Conservation (phyloP, 257 asterid species). For the Fraxinus quadrangulata region DNA sequence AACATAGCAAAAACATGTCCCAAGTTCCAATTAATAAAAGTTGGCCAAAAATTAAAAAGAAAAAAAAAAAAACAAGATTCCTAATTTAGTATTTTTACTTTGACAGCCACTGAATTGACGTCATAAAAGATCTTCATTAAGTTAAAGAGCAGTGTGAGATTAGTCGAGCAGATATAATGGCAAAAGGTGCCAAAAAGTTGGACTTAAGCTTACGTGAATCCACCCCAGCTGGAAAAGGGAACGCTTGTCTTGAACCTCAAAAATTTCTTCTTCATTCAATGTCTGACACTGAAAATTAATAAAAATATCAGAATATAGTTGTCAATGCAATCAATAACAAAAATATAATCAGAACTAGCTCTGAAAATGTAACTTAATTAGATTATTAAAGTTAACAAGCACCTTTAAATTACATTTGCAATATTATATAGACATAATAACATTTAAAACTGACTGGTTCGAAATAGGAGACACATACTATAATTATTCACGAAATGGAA, state of each 20-base stretch:
- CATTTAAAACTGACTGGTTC: neutral
- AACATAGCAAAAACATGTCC: neutral
- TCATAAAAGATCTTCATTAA: neutral
- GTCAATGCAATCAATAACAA: neutral
- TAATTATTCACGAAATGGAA: neutral
- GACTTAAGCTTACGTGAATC: conserved; percentile 52
- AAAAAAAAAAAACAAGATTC: neutral
- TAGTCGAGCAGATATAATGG: neutral
- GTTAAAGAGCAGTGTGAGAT: neutral
- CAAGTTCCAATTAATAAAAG: neutral
- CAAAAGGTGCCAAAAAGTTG: conserved; percentile 16
- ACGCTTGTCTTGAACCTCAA: conserved; percentile 51
- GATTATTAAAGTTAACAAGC: neutral
- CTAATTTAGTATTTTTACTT: neutral
- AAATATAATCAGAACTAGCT: neutral
- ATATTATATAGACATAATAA: neutral
- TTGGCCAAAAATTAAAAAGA: neutral
- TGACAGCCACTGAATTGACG: neutral
- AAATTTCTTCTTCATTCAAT: conserved; percentile 59
- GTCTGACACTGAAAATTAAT: conserved; percentile 48
- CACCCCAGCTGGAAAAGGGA: conserved; percentile 59
- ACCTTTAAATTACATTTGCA: neutral
- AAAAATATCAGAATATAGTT: conserved; percentile 11
- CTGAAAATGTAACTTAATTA: conserved; percentile 1
- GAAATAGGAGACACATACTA: neutral